Evolutionary conservation across 345 rosid species (phyloP), one percentile per base, ranked within the genome.

Genomic region (Physaria fendleri): DNA sequence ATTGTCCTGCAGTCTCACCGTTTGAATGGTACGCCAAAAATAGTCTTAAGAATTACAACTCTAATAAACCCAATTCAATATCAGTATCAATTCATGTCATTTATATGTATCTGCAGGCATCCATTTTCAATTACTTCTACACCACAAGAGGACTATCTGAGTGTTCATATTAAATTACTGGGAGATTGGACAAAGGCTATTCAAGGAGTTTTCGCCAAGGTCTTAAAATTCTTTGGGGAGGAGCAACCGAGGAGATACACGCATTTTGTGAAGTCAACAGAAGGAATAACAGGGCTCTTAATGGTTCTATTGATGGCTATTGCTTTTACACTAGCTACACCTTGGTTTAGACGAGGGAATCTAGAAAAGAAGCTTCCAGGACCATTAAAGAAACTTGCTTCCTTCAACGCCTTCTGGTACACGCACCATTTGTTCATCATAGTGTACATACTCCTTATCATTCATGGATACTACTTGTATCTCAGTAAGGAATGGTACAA

Each of bases 391-490:
- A 82, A 81, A 53, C 71, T 85, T 23, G 80, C 88, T 1, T 85
- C 86, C 20, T 85, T 82, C 67, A 85, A 85, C 51, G 85, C 87
- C 51, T 85, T 85, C 49, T 82, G 93, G 93, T 85, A 85, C 46
- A 82, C 85, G 2, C 93, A 85, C 53, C 93, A 85, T 48, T 68
- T 81, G 16, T 85, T 85, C 50, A 55, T 82, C 58, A 66, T 85
- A 21, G 93, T 85, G 63, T 85, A 81, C 60, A 33, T 78, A 13
- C 68, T 82, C 56, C 87, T 85, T 29, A 5, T 82, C 58, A 56
- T 79, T 3, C 93, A 85, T 15, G 93, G 93, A 5, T 30, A 59
- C 18, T 56, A 72, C 63, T 65, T 85, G 16, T 82, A 81, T 77
- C 76, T 82, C 22, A 76, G 70, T 52, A 54, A 77, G 17, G 56